phyloP scores from a whole-genome alignment of 495 filamentous ascomycete species.

The Penicillium cosmopolitanum region DNA sequence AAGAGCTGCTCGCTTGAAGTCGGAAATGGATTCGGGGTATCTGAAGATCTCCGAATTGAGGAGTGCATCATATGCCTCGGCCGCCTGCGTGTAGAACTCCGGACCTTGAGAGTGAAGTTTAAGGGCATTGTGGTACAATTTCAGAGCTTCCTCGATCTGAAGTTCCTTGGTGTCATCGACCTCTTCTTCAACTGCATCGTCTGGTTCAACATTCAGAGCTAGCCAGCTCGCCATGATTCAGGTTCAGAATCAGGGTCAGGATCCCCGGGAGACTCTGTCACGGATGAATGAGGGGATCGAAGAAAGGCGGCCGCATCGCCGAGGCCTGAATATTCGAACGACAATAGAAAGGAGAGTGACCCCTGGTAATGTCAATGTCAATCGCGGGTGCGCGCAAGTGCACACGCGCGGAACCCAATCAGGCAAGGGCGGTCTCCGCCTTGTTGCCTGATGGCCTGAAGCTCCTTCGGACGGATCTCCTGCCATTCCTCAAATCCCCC shows the following conservation, averaged over 20 bases:
- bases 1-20: conserved; percentile 68
- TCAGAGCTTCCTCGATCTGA: conserved; percentile 95
- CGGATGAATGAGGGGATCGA: neutral
- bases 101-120: conserved; percentile 91
- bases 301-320: conserved; percentile 25
- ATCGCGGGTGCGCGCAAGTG: neutral
- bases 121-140: conserved; percentile 89
- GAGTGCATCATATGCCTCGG: conserved; percentile 80
- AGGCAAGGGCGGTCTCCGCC: conserved; percentile 35
- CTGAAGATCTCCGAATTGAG: conserved; percentile 93
- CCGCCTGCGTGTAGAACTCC: conserved; percentile 71
- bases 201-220: conserved; percentile 89
- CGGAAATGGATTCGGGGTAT: conserved; percentile 81
- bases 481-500: conserved; percentile 11
- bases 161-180: conserved; percentile 94
- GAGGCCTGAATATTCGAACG: neutral
- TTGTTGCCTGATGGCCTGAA: conserved; percentile 34
- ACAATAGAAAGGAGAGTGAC: too few relatives aligned
- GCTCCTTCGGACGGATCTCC: conserved; percentile 19
- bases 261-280: neutral
- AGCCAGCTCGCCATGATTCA: conserved; percentile 62
- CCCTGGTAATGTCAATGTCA: neutral
- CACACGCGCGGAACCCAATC: conserved; percentile 41
- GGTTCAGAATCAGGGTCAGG: conserved; percentile 24
- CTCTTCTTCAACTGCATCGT: conserved; percentile 87